A percentile compares a stretch with the other conserved stretches of the same genome.
phyloP scores from a whole-genome alignment of 352 stramenopile genomes.

The Sclerospora graminicola region DNA sequence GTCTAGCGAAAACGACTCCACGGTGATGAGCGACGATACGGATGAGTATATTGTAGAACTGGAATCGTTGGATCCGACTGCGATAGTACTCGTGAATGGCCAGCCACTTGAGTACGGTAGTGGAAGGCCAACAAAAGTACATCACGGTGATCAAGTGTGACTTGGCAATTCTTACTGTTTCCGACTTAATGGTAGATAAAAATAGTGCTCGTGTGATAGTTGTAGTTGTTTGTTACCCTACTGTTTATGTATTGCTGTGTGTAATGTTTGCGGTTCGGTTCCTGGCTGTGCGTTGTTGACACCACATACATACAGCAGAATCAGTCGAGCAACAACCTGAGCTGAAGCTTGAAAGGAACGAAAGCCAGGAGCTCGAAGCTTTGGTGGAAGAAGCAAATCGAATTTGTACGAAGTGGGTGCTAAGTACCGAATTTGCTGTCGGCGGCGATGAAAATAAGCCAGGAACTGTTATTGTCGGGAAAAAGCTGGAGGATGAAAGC shows the following conservation, averaged over 20 bases:
- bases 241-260: too few species aligned
- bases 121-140: slow-evolving; percentile 11
- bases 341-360: slow-evolving; percentile 11
- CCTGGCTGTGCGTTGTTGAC: slow-evolving; percentile 9
- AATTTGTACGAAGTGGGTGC: slow-evolving; percentile 41
- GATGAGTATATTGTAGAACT: slow-evolving; percentile 23
- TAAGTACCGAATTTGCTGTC: slow-evolving; percentile 40
- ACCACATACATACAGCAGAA: slow-evolving; percentile 16
- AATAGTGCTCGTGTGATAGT: neutral
- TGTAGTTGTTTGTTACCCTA: too few species aligned
- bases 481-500: slow-evolving; percentile 29
- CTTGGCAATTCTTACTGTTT: slow-evolving; percentile 33
- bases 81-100: slow-evolving; percentile 33
- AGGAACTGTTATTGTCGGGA: slow-evolving; percentile 30
- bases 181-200: slow-evolving; percentile 30
- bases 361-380: slow-evolving; percentile 12
- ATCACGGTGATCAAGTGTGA: slow-evolving; percentile 39
- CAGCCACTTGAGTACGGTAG: slow-evolving; percentile 9
- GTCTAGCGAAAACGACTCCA: neutral
- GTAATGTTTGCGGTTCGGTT: slow-evolving; percentile 5
- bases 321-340: slow-evolving; percentile 16
- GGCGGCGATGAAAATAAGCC: slow-evolving; percentile 1
- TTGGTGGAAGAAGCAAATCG: slow-evolving; percentile 48
- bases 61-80: slow-evolving; percentile 23
- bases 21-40: slow-evolving; percentile 1